A percentile compares a stretch with the other conserved stretches of the same genome.
phyloP scores from a whole-genome alignment of 441 rosid species.

The Populus hybrid region DNA sequence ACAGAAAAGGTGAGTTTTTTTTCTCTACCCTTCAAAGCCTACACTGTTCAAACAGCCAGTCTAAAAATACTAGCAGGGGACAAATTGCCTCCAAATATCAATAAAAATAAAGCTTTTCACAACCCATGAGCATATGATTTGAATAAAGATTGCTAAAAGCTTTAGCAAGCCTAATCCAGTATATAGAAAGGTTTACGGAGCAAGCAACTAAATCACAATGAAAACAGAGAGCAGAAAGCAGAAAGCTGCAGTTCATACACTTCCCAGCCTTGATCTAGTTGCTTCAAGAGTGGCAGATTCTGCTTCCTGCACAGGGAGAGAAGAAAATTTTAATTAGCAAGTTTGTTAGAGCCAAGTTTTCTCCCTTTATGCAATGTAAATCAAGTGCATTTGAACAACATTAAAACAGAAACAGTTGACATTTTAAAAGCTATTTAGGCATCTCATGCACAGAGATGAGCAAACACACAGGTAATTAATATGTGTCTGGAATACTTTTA shows the following conservation, averaged over 20 bases:
- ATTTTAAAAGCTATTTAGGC: background rate
- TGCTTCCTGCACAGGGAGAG: conserved; percentile 58
- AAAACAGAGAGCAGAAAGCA: conserved; percentile 20
- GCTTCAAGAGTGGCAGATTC: conserved; percentile 95
- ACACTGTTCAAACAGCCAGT: background rate
- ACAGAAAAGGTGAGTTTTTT: background rate
- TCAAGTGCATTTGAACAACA: background rate
- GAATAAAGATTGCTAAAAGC: background rate
- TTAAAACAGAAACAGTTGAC: background rate
- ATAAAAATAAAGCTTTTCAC: background rate
- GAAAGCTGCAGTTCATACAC: conserved; percentile 49
- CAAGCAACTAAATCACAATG: conserved; percentile 11
- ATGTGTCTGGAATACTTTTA: background rate
- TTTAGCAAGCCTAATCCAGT: background rate
- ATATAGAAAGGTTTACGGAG: background rate
- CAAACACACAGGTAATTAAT: background rate
- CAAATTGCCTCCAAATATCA: background rate
- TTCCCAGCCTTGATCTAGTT: conserved; percentile 80
- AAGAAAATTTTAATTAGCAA: background rate
- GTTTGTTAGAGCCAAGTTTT: background rate
- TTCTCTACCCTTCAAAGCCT: background rate
- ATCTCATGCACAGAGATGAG: background rate
- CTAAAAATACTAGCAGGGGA: background rate
- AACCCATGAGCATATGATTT: background rate
- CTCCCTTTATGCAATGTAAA: background rate